Base-by-base conservation (phyloP, 306 rosid species). In the Urtica urens region DNA sequence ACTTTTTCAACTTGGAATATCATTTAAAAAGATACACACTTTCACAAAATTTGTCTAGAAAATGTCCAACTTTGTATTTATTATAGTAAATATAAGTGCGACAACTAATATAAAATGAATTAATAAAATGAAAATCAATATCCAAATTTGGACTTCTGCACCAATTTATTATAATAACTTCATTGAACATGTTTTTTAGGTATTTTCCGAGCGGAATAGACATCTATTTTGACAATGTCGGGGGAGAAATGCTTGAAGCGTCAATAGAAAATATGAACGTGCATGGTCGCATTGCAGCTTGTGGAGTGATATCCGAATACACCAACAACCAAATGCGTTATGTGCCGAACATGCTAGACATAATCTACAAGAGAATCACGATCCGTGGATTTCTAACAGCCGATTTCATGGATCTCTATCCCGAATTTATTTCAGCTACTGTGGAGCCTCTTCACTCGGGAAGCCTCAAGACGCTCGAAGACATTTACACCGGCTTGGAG, bases 171-270 rank as follows among this genome's bases (percentile, higher is more conserved):
- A 19, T 20, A 10, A 44, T 1, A 4, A 45, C 6, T 23, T 10
- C 28, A 11, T 22, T 1, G 12, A 4, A 45, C n/a, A n/a, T 24
- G 23, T 4, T 46, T 1, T n/a, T 2, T 62, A 81, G 86, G 74
- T 65, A 60, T 62, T 86, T 82, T 49, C 90, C 90, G 0, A 71
- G 70, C 24, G 96, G 96, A 37, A 82, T 86, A 46, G 93, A 86
- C 30, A 59, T 86, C 47, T 86, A 77, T 53, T 82, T 86, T 25
- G 96, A 86, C 74, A 86, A 86, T 27, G 96, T 86, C 31, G 93
- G 94, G 5, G 81, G 43, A 1, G 76, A 72, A 45, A 82, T 79
- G 78, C 65, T 72, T n/a, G 83, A 82, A 30, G 96, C 90, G 37
- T 78, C 94, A 0, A 50, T 82, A 51, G 55, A 40, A 0, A 86